Evolutionary conservation across 768 basidiomycete genomes (phyloP), one percentile per base, ranked within the genome.

Genomic region (Lactarius akahatsu): DNA sequence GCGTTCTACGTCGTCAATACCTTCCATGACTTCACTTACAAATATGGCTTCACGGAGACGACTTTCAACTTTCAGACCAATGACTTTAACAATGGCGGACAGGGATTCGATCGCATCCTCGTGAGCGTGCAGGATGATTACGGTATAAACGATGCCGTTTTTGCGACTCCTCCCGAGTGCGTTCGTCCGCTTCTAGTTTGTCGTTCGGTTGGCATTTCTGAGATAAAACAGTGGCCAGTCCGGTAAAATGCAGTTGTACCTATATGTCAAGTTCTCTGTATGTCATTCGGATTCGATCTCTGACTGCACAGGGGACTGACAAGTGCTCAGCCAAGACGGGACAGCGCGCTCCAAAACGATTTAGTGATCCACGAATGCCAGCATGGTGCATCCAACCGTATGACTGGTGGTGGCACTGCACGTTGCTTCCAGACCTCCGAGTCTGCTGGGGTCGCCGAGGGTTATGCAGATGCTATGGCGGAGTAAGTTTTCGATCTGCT

Each of bases 261-360:
- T 78, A 71, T 66, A 26, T 36, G 59, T 61, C 20, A 34, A 74
- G 26, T 79, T 77, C 23, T 72, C 64, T 38, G 76, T 77, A 36
- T 16, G 59, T 54, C 23, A 5, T 43, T 54, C 65, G 32, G 74
- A 73, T 15, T 40, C 36, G 18, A 32, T n/a, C 47, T 65, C 45
- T 9, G n/a, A 47, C n/a, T 9, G 3, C 47, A 28, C 6, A 0
- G 1, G 23, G 11, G 15, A 7, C 23, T n/a, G 13, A 36, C 4
- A 28, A 13, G 0, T 16, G 63, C 13, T 77, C 47, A 83, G 73
- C 85, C 86, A n/a, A 75, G 81, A 71, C 82, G 88, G 47, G 88
- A 89, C 61, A 87, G 87, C 38, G 82, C 86, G 13, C 76, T 89
- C 30, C 85, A 88, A 71, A 86, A 86, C 70, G 87, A 87, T 66